These are phyloP conservation scores for Limtongia smithiae DNA, from an alignment of 805 yeast genomes.

Conservation along the genomic window DNA sequence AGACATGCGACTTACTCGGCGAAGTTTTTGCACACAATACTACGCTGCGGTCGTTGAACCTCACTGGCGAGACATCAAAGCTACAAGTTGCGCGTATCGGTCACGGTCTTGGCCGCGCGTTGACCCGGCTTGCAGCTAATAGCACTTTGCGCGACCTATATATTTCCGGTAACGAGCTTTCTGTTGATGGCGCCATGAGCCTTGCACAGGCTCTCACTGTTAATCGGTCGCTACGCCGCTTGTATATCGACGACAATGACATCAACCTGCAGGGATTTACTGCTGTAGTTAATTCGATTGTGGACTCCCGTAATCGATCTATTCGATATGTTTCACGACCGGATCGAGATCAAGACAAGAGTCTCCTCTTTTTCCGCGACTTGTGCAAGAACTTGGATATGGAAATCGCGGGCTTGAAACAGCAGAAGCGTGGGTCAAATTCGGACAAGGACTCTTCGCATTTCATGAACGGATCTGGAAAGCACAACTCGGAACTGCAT, in stretches of 20 bases:
- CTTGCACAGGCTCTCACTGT: constrained; percentile 27
- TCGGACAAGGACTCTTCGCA: constrained; percentile 1
- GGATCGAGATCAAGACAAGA: constrained; percentile 13
- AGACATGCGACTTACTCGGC: constrained; percentile 28
- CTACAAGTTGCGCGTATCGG: constrained; percentile 32
- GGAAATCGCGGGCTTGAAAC: constrained; percentile 19
- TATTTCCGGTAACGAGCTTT: constrained; percentile 30
- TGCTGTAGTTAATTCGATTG: constrained; percentile 22
- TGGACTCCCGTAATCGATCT: constrained; percentile 11
- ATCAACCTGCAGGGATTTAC: constrained; percentile 30
- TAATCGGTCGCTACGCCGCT: constrained; percentile 24
- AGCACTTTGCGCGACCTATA: constrained; percentile 19
- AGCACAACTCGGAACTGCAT: constrained; percentile 9
- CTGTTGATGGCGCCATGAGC: constrained; percentile 31
- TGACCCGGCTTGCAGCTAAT: constrained; percentile 23
- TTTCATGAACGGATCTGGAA: not conserved
- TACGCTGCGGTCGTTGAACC: constrained; percentile 22
- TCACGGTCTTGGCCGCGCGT: constrained; percentile 27
- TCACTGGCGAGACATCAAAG: constrained; percentile 32
- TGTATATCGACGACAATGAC: constrained; percentile 29
- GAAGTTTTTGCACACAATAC: constrained; percentile 29
- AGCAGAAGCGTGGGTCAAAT: constrained; percentile 10
- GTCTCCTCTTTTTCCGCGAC: constrained; percentile 11
- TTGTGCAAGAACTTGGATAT: constrained; percentile 9
- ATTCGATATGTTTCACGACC: constrained; percentile 15